Percentiles rank a stretch among this genome's conserved stretches.
These are phyloP conservation scores for Nigrospora osmanthi DNA, from an alignment of 2,329 filamentous ascomycete genomes.

Conservation along the genomic window DNA sequence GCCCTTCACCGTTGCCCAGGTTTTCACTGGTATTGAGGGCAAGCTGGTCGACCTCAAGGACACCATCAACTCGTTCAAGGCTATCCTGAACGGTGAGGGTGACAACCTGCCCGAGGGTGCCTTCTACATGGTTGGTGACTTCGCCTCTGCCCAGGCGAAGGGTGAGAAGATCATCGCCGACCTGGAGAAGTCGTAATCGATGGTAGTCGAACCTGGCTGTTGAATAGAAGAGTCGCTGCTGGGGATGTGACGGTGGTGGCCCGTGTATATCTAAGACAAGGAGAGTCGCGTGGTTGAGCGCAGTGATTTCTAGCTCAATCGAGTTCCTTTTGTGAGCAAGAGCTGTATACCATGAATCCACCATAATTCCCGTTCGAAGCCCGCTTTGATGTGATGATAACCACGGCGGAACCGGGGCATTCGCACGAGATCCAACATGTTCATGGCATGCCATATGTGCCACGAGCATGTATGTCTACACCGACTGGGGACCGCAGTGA, in stretches of 20 bases:
- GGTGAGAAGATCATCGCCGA: constrained; percentile 99
- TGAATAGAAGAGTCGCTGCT: constrained; percentile 21
- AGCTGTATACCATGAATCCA: constrained; percentile 54
- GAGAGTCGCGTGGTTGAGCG: constrained; percentile 30
- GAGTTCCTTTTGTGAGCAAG: constrained; percentile 44
- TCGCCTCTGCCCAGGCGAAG: constrained; percentile 88
- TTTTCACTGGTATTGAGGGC: constrained; percentile 93
- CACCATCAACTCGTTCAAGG: constrained; percentile 96
- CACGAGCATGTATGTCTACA: too few species aligned
- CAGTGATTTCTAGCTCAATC: constrained; percentile 45
- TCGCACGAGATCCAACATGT: too few species aligned
- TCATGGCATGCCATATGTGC: too few species aligned
- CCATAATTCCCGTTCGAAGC: constrained; percentile 34
- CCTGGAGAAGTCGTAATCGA: constrained; percentile 57
- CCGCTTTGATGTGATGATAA: too few species aligned
- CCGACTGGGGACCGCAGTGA: too few species aligned
- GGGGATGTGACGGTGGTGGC: constrained; percentile 25
- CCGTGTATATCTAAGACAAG: constrained; percentile 53
- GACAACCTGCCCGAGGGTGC: constrained; percentile 90
- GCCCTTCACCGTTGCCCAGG: constrained; percentile 84
- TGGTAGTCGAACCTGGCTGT: constrained; percentile 6
- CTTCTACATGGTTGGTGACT: constrained; percentile 98
- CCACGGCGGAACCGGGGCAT: too few species aligned
- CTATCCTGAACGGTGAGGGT: constrained; percentile 89
- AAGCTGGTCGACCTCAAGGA: constrained; percentile 97